Percentiles rank a stretch among this genome's conserved stretches.
Evolutionary conservation across 768 basidiomycete genomes (phyloP).

Genomic region (Pholiota molesta): DNA sequence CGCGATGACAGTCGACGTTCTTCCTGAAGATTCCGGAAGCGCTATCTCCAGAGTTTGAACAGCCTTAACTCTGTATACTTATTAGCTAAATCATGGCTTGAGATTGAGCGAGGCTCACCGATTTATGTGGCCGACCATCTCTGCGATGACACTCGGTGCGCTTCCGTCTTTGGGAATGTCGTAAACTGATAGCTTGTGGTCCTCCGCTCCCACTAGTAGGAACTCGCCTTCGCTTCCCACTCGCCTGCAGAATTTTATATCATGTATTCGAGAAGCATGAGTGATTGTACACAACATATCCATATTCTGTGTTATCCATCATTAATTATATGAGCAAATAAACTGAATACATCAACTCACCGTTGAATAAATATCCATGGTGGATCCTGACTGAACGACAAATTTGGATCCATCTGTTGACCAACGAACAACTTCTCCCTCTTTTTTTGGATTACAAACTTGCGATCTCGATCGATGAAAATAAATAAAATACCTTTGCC

Average conservation of each 20-base stretch:
- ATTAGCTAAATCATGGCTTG: conserved; percentile 8
- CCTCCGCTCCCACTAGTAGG: conserved; percentile 85
- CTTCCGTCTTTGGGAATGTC: conserved; percentile 51
- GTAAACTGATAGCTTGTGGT: conserved; percentile 86
- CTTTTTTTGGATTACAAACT: conserved; percentile 38
- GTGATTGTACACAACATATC: conserved; percentile 68
- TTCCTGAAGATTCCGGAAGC: conserved; percentile 43
- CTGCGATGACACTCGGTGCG: conserved; percentile 64
- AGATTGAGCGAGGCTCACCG: conserved; percentile 54
- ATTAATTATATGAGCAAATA: background rate
- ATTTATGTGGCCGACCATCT: conserved; percentile 82
- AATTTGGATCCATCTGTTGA: conserved; percentile 78
- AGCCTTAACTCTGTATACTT: conserved; percentile 70
- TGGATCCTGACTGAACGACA: conserved; percentile 74
- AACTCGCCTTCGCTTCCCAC: conserved; percentile 62
- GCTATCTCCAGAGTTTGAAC: conserved; percentile 68
- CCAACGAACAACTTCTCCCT: conserved; percentile 94
- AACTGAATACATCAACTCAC: conserved; percentile 38
- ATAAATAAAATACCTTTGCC: conserved; percentile 67
- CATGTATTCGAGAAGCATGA: conserved; percentile 85
- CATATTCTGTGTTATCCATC: conserved; percentile 65
- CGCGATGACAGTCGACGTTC: conserved; percentile 59
- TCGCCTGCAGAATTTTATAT: conserved; percentile 72
- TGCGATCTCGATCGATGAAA: background rate
- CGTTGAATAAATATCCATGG: conserved; percentile 82